Evolutionary conservation across 2,329 filamentous ascomycete species (phyloP).

Genomic region (Xenoacremonium recifei): DNA sequence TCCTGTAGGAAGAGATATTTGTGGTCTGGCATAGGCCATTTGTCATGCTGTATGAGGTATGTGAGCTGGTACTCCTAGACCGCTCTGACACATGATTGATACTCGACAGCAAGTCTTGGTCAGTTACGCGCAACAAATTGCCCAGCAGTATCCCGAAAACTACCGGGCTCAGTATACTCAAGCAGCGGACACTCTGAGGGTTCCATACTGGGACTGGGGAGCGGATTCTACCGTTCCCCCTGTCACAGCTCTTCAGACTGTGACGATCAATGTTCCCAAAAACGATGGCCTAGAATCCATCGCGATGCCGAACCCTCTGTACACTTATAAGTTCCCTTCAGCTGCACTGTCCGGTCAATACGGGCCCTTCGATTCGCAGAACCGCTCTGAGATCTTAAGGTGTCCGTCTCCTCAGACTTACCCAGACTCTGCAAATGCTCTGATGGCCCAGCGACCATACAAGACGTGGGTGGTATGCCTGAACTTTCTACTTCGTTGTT

Average conservation of each 20-base stretch:
- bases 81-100: conserved; percentile 4
- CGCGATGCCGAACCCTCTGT: conserved; percentile 50
- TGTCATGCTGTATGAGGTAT: conserved; percentile 52
- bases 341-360: conserved; percentile 37
- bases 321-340: conserved; percentile 48
- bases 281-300: conserved; percentile 28
- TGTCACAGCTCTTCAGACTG: conserved; percentile 32
- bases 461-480: conserved; percentile 42
- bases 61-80: neutral
- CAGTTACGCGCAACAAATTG: conserved; percentile 44
- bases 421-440: conserved; percentile 36
- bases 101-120: conserved; percentile 50
- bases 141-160: conserved; percentile 38
- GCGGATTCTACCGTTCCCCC: conserved; percentile 40
- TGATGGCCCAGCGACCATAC: conserved; percentile 32
- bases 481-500: too few relatives aligned
- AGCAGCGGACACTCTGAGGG: conserved; percentile 46
- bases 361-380: conserved; percentile 29
- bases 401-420: conserved; percentile 38
- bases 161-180: conserved; percentile 36
- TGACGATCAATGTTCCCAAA: conserved; percentile 41
- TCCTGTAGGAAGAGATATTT: conserved; percentile 46
- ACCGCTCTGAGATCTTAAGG: conserved; percentile 38
- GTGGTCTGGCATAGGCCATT: conserved; percentile 57
- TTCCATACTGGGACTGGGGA: conserved; percentile 58